Evolutionary conservation across 2,329 filamentous ascomycete species (phyloP), one percentile per base, ranked within the genome.

Genomic region (Domatiomyces globalis): DNA sequence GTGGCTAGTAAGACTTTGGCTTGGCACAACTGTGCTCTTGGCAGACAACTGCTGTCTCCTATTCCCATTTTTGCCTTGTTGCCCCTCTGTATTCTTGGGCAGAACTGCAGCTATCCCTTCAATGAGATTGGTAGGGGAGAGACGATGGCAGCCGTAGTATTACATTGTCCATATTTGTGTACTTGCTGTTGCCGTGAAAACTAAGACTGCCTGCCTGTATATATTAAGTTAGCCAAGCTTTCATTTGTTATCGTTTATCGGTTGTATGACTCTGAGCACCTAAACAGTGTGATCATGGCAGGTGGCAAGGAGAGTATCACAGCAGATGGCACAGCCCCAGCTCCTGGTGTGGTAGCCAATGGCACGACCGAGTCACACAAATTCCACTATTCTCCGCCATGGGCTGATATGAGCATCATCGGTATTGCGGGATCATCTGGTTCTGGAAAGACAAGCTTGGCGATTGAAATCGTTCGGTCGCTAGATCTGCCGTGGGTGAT

Each of bases 401-500:
- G 92, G 92, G 86, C 85, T 49, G 85, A 96, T 69, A 82, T 95
- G 61, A 90, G 86, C 71, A 95, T 98, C 63, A 95, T 98, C 66
- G 92, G 88, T 48, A 84, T 98, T 61, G 90, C 92, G 58, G 92
- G 92, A 39, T 92, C 87, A 69, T 96, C 90, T 25, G 92, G 92
- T 43, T 96, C 90, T 22, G 83, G 90, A 52, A 98, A 98, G 74
- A 95, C 90, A 5, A 95, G 89, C 5, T 73, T 98, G 50, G 89
- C 92, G 29, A 79, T 94, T 65, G 87, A 90, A 57, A 95, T 98
- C 61, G 86, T 96, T 58, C 83, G 79, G 62, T 83, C 85, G 62
- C 73, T 98, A 61, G 95, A 92, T 69, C 72, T 98, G 57, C 92
- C 92, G 51, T 98, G 92, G 90, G 92, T 98, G 55, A 89, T 95